A percentile compares a stretch with the other conserved stretches of the same genome.
Conservation (phyloP, 768 basidiomycete species). For the Dioszegia aurantiaca region DNA sequence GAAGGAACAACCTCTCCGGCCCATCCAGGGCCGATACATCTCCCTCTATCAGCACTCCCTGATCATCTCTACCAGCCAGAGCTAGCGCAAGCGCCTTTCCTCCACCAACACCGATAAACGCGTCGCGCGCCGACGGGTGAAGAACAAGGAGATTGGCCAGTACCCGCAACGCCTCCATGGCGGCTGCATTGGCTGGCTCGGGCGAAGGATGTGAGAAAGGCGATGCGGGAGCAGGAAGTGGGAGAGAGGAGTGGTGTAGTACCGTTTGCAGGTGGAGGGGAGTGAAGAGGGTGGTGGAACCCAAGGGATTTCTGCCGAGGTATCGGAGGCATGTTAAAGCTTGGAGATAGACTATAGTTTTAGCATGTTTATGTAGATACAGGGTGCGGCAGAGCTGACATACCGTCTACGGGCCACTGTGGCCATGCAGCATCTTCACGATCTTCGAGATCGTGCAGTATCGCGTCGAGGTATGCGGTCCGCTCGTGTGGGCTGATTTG, state of each 20-base stretch:
- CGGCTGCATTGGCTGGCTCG: conserved; percentile 11
- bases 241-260: conserved; percentile 30
- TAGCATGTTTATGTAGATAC: conserved; percentile 4
- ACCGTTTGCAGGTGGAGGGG: conserved; percentile 50
- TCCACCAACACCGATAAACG: conserved; percentile 25
- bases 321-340: conserved; percentile 72
- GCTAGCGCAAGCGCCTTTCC: conserved; percentile 27
- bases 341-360: conserved; percentile 61
- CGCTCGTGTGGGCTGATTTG: conserved; percentile 58
- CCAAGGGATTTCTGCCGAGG: conserved; percentile 67
- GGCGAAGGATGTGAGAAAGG: not conserved
- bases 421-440: conserved; percentile 54
- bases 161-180: conserved; percentile 46
- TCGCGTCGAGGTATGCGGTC: conserved; percentile 59
- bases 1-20: conserved; percentile 37
- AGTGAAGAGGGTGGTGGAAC: conserved; percentile 62
- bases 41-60: conserved; percentile 4
- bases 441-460: conserved; percentile 63
- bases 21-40: conserved; percentile 2
- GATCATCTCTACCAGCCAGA: conserved; percentile 21
- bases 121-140: conserved; percentile 23
- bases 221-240: not conserved
- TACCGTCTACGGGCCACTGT: conserved; percentile 61
- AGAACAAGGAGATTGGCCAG: conserved; percentile 69
- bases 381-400: conserved; percentile 32